phyloP scores from a whole-genome alignment of 2,329 filamentous ascomycete species.

The Bipolaris oryzae region DNA sequence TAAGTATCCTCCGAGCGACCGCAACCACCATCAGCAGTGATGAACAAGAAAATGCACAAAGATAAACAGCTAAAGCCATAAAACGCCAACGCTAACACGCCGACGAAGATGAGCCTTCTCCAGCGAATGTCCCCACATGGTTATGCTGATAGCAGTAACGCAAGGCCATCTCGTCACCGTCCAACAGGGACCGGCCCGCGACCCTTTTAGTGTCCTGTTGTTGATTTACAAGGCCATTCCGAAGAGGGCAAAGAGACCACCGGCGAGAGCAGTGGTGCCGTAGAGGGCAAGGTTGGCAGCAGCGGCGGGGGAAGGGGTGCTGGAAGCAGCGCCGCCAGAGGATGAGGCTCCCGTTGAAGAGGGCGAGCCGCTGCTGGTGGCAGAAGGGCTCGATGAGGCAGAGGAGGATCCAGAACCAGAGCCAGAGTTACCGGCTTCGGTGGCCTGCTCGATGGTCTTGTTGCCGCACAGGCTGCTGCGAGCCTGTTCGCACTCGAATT shows the following conservation, averaged over 20 bases:
- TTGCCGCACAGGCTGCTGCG: conserved; percentile 58
- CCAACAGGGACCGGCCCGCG: conserved; percentile 37
- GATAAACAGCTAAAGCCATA: conserved; percentile 25
- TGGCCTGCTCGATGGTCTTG: conserved; percentile 44
- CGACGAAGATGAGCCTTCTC: conserved; percentile 25
- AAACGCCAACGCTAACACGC: conserved; percentile 38
- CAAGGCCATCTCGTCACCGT: conserved; percentile 31
- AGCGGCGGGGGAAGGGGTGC: conserved; percentile 46
- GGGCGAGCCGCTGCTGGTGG: conserved; percentile 31
- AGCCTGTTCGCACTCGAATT: conserved; percentile 54
- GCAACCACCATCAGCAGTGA: conserved; percentile 21
- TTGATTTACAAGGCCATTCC: conserved; percentile 61
- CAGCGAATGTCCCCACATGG: conserved; percentile 14
- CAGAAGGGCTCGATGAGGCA: conserved; percentile 31
- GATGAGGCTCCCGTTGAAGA: conserved; percentile 36
- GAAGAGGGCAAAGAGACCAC: conserved; percentile 62
- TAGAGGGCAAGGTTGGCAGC: conserved; percentile 54
- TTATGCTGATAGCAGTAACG: conserved; percentile 24
- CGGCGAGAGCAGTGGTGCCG: conserved; percentile 59
- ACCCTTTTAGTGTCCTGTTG: conserved; percentile 14
- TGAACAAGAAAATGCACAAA: conserved; percentile 28
- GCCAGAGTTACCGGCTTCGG: conserved; percentile 15
- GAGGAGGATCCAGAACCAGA: conserved; percentile 36
- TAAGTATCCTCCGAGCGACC: conserved; percentile 33
- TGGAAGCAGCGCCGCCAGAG: conserved; percentile 28